A percentile compares a stretch with the other conserved stretches of the same genome.
These are phyloP conservation scores for Neopestalotiopsis sp. DNA, from an alignment of 2,329 filamentous ascomycete genomes.

Conservation along the genomic window DNA sequence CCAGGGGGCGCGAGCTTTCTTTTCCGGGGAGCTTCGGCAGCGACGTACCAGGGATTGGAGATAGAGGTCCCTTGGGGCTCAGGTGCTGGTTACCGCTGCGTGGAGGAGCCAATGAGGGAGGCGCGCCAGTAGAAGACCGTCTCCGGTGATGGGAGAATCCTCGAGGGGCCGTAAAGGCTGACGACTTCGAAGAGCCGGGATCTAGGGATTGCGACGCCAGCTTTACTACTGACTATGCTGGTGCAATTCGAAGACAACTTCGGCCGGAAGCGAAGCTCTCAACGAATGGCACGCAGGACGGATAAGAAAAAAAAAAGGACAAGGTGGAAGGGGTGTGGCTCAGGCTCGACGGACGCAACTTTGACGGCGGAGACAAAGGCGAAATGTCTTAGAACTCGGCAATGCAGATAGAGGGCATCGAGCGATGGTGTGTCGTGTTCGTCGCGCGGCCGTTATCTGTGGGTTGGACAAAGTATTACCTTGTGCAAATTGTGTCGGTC, in stretches of 20 bases:
- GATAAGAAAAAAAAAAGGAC: conserved; percentile 17
- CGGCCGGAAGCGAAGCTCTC: conserved; percentile 11
- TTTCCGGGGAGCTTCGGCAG: conserved; percentile 8
- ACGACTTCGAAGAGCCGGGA: conserved; percentile 57
- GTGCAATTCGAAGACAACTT: conserved; percentile 22
- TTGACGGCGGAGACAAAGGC: conserved; percentile 2
- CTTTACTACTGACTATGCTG: conserved; percentile 34
- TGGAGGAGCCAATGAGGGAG: conserved; percentile 36
- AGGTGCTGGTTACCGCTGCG: conserved; percentile 40
- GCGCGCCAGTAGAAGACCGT: conserved; percentile 46
- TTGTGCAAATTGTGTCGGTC: neutral
- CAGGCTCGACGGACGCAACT: conserved; percentile 7
- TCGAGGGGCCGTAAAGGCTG: conserved; percentile 54
- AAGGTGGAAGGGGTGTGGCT: neutral
- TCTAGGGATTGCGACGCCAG: conserved; percentile 56
- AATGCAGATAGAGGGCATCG: neutral
- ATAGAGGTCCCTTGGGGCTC: conserved; percentile 48
- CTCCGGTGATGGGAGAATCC: conserved; percentile 54
- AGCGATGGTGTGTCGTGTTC: neutral
- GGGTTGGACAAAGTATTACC: neutral
- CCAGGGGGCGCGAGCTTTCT: conserved; percentile 18
- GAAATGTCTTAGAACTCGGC: conserved; percentile 9
- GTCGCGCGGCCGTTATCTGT: neutral
- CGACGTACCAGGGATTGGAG: conserved; percentile 62
- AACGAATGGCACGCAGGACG: conserved; percentile 22